Base-by-base conservation (phyloP, 495 filamentous ascomycete species). In the Penicillium lagena region DNA sequence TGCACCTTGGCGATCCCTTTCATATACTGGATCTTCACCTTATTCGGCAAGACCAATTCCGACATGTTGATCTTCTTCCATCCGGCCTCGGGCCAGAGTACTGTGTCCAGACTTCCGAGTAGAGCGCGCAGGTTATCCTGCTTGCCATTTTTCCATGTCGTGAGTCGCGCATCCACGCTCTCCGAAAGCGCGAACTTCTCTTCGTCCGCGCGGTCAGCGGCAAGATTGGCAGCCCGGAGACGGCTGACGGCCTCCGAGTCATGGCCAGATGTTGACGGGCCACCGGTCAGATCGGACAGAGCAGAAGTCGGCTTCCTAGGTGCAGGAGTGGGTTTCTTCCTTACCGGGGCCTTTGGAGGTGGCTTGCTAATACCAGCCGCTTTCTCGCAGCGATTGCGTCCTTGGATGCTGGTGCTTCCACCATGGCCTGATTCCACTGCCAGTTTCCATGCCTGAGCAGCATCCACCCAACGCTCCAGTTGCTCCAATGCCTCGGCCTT, bases 1-100 rank as follows among this genome's bases (percentile, higher is more conserved):
- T 98, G 93, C 51, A 93, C 90, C 77, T 95, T 97, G 7, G 82
- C 86, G 81, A 98, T 96, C 6, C 89, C 93, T 78, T 95, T 96
- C 93, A 98, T 97, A 57, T 98, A 98, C 44, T 86, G 77, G 43
- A 97, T 80, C 80, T 98, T 98, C 39, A 96, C 93, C 75, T 87
- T 95, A 38, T 82, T 83, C 35, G 90, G 82, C 71, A 95, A 70
- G 32, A 98, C 81, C 52, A 98, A 59, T 63, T 98, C 91, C 39
- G 86, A 81, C 82, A 98, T 83, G 22, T 87, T 87, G 12, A 97
- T 82, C 75, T 95, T 96, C 74, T 93, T 95, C 94, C 93, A 98
- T 29, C 89, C 90, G 42, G 87, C 82, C 30, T 84, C 85, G 42
- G 87, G 80, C 93, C 93, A 98, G 34, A 98, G 73, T 35, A 98